Base-by-base conservation (phyloP, 805 yeast genomes). In the Metschnikowia hibisci region DNA sequence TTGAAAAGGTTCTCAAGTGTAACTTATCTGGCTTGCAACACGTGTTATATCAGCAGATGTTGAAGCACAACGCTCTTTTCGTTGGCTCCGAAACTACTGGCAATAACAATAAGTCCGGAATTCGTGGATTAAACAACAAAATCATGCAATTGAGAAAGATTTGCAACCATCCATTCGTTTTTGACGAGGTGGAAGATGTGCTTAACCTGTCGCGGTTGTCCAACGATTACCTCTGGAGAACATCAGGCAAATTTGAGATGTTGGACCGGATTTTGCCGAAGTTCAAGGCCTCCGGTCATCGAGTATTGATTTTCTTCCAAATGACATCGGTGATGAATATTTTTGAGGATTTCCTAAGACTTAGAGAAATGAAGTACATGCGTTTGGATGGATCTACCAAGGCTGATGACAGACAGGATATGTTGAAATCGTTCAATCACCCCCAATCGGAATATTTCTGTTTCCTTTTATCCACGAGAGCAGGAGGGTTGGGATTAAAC, bases 321-420 rank as follows among this genome's bases (percentile, higher is more conserved):
- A 86, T 86, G 95, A 86, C 95, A 0, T 88, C 84, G 58, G 87
- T 86, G 42, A 86, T 86, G 95, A 88, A 85, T 59, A 86, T 86
- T 32, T 85, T 86, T 89, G 95, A 86, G 62, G 95, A 86, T 62
- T 86, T 78, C 61, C 68, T 86, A 55, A 72, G 90, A 53, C 74
- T 77, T 64, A 73, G 76, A 51, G 80, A 74, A 34, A 66, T 85
- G 75, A 79, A 82, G 54, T 86, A 84, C 58, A 67, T 84, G 72
- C 74, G 93, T 66, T 71, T 86, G 46, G 95, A 86, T 68, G 95
- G 95, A 70, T 72, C 80, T 15, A 86, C 95, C 0, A 85, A 85
- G 53, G 85, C 95, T 2, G 95, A 86, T 55, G 95, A 86, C 53
- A 79, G 95, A 73, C 84, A 84, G 42, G 76, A 70, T 30, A 74